These are phyloP conservation scores for Scheffersomyces illinoinensis DNA, from an alignment of 1,139 yeast genomes.

Conservation along the genomic window DNA sequence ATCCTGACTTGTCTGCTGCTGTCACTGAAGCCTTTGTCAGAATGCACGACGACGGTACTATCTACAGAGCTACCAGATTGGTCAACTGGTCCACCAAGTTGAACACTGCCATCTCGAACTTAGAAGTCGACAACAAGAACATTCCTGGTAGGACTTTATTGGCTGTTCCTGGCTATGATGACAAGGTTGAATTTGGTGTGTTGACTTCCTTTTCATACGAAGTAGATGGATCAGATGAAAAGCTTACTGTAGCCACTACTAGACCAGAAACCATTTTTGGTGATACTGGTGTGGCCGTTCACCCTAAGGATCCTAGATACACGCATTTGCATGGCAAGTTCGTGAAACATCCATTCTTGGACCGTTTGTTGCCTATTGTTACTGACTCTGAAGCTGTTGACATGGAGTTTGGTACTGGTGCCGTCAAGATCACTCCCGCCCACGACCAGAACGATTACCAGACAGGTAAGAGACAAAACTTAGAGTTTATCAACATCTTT, in stretches of 20 bases:
- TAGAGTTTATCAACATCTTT: conserved; percentile 85
- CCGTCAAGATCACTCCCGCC: conserved; percentile 97
- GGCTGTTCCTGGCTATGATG: conserved; percentile 86
- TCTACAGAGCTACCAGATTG: conserved; percentile 90
- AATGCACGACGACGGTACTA: conserved; percentile 91
- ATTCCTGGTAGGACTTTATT: conserved; percentile 79
- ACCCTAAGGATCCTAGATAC: conserved; percentile 91
- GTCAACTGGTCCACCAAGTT: conserved; percentile 96
- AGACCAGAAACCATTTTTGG: conserved; percentile 99
- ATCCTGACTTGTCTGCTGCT: conserved; percentile 74
- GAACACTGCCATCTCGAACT: conserved; percentile 92
- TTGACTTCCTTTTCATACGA: conserved; percentile 91
- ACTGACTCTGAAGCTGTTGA: conserved; percentile 94
- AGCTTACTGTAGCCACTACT: conserved; percentile 90
- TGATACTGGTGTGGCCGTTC: conserved; percentile 97
- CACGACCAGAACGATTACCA: conserved; percentile 96
- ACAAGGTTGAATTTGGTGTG: conserved; percentile 93
- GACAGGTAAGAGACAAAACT: conserved; percentile 91
- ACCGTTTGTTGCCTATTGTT: conserved; percentile 82
- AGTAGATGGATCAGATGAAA: conserved; percentile 87
- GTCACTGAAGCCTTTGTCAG: conserved; percentile 91
- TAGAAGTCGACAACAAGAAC: conserved; percentile 93
- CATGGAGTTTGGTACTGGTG: conserved; percentile 99
- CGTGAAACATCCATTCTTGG: conserved; percentile 87
- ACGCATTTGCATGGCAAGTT: conserved; percentile 92